phyloP scores from a whole-genome alignment of 78 protist genomes.

The Speleostelium caveatum region DNA sequence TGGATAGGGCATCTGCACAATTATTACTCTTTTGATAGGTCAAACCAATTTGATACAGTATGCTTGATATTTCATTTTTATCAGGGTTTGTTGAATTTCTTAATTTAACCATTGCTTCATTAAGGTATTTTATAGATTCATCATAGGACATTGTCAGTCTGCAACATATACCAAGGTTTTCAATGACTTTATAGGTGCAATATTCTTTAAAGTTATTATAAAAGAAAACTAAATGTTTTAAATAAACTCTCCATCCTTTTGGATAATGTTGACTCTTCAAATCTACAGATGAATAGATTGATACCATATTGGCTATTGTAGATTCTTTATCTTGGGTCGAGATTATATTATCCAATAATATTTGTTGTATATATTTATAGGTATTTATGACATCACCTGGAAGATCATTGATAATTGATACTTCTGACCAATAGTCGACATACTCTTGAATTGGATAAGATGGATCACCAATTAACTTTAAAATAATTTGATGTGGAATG shows the following conservation, averaged over 20 bases:
- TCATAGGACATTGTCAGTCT: not conserved
- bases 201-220: not conserved
- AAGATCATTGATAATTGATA: not conserved
- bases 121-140: constrained; percentile 4
- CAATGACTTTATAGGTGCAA: not conserved
- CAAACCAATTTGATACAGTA: not conserved
- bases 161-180: not conserved
- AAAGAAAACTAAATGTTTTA: not conserved
- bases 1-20: not conserved
- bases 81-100: not conserved
- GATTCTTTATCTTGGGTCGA: not conserved
- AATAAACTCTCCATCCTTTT: constrained; percentile 35
- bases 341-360: not conserved
- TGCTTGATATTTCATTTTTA: not conserved
- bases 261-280: not conserved
- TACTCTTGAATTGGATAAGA: not conserved
- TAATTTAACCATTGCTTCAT: not conserved
- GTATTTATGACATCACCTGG: not conserved
- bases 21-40: not conserved
- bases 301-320: not conserved
- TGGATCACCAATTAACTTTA: not conserved
- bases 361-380: constrained; percentile 4
- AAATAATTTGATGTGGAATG: not conserved
- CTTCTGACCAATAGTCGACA: constrained; percentile 1
- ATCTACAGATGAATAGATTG: not conserved